These are phyloP conservation scores for Histomonas meleagridis DNA, from an alignment of 208 protist species.

Conservation along the genomic window DNA sequence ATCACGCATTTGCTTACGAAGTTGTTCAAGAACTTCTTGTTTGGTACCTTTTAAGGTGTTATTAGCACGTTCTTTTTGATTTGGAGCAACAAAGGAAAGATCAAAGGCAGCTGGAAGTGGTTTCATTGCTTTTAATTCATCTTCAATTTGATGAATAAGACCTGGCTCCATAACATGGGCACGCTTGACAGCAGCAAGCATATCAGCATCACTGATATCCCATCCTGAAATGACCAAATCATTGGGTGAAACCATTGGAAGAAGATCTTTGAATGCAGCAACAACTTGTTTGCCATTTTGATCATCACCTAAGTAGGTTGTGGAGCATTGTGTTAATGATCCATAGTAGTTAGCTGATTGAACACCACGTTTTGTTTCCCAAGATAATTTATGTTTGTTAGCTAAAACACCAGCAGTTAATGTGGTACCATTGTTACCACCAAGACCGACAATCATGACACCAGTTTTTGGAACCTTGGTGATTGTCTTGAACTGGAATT, in stretches of 20 bases:
- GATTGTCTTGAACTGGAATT: slow-evolving; percentile 29
- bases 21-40: slow-evolving; percentile 72
- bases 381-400: slow-evolving; percentile 70
- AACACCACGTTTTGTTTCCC: slow-evolving; percentile 72
- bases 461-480: slow-evolving; percentile 16
- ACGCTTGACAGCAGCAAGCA: slow-evolving; percentile 80
- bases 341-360: slow-evolving; percentile 86
- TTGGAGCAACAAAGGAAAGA: slow-evolving; percentile 88
- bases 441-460: slow-evolving; percentile 82
- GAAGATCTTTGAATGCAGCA: slow-evolving; percentile 47
- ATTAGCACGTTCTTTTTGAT: slow-evolving; percentile 84
- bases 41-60: slow-evolving; percentile 76
- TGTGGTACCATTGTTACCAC: slow-evolving; percentile 95
- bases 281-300: slow-evolving; percentile 73
- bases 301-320: slow-evolving; percentile 73
- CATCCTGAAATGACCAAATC: slow-evolving; percentile 88
- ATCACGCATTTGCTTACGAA: slow-evolving; percentile 76
- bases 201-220: slow-evolving; percentile 80
- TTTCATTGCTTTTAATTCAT: slow-evolving; percentile 67
- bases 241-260: slow-evolving; percentile 89
- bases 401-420: slow-evolving; percentile 82
- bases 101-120: slow-evolving; percentile 85
- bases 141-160: slow-evolving; percentile 67
- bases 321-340: slow-evolving; percentile 82
- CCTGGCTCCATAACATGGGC: slow-evolving; percentile 70